These are phyloP conservation scores for Kuraishia ogatae DNA, from an alignment of 805 yeast genomes.

Conservation along the genomic window DNA sequence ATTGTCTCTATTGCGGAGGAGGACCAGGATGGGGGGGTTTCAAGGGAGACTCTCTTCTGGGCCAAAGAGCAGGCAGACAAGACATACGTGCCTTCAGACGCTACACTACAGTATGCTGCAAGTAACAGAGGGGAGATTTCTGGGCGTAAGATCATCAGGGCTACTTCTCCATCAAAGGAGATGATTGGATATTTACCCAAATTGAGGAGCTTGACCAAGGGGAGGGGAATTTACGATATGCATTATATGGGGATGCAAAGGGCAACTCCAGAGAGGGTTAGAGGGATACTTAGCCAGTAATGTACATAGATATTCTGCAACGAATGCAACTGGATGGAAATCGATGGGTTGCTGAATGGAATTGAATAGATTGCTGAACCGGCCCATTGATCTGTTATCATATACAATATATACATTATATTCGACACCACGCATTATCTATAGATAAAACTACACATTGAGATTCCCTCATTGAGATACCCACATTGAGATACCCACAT, in stretches of 20 bases:
- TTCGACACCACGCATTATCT: too few species aligned
- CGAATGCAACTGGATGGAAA: too few species aligned
- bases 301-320: too few species aligned
- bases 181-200: slow-evolving; percentile 84
- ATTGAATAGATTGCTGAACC: too few species aligned
- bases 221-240: slow-evolving; percentile 82
- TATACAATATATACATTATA: too few species aligned
- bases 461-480: too few species aligned
- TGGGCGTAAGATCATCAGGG: slow-evolving; percentile 52
- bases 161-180: slow-evolving; percentile 76
- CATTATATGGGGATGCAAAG: slow-evolving; percentile 64
- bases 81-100: slow-evolving; percentile 71
- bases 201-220: slow-evolving; percentile 79
- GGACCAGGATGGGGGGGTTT: slow-evolving; percentile 6
- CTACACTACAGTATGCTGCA: slow-evolving; percentile 35
- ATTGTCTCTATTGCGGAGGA: slow-evolving; percentile 70
- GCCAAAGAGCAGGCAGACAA: slow-evolving; percentile 48
- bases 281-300: slow-evolving; percentile 20
- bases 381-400: too few species aligned
- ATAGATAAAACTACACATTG: too few species aligned
- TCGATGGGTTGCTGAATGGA: too few species aligned
- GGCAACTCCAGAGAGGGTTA: slow-evolving; percentile 44
- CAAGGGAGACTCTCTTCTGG: slow-evolving; percentile 29
- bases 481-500: too few species aligned
- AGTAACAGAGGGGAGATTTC: slow-evolving; percentile 12